phyloP scores from a whole-genome alignment of 805 yeast genomes.

The Kodamaea leandrae region DNA sequence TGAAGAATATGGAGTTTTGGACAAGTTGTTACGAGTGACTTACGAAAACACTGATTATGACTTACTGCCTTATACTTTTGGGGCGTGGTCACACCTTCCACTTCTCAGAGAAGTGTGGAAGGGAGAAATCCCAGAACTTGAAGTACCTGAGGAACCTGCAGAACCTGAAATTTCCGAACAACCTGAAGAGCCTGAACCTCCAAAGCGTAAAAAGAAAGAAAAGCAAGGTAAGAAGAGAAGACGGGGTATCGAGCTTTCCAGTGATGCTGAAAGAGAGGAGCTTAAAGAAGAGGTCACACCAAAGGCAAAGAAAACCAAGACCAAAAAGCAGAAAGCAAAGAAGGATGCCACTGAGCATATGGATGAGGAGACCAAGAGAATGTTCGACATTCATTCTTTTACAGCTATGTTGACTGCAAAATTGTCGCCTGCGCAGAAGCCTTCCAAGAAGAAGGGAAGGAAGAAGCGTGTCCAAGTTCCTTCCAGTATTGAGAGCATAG shows the following conservation, averaged over 20 bases:
- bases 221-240: background rate
- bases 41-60: constrained; percentile 15
- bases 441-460: constrained; percentile 5
- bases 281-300: background rate
- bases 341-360: constrained; percentile 2
- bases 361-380: constrained; percentile 7
- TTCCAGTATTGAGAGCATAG: constrained; percentile 10
- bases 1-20: constrained; percentile 18
- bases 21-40: constrained; percentile 18
- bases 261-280: background rate
- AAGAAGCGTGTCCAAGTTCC: constrained; percentile 8
- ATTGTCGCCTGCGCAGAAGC: constrained; percentile 13
- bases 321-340: constrained; percentile 3
- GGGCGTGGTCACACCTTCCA: constrained; percentile 24
- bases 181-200: too few species aligned
- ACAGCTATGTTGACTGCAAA: constrained; percentile 26
- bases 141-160: background rate
- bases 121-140: constrained; percentile 5
- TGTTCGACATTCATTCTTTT: constrained; percentile 26
- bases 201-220: background rate
- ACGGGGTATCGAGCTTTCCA: background rate
- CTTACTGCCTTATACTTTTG: constrained; percentile 15
- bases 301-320: background rate
- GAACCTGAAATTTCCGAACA: too few species aligned
- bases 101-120: constrained; percentile 17